Evolutionary conservation across 768 basidiomycete species (phyloP), one percentile per base, ranked within the genome.

Genomic region (Favolaschia claudopus): DNA sequence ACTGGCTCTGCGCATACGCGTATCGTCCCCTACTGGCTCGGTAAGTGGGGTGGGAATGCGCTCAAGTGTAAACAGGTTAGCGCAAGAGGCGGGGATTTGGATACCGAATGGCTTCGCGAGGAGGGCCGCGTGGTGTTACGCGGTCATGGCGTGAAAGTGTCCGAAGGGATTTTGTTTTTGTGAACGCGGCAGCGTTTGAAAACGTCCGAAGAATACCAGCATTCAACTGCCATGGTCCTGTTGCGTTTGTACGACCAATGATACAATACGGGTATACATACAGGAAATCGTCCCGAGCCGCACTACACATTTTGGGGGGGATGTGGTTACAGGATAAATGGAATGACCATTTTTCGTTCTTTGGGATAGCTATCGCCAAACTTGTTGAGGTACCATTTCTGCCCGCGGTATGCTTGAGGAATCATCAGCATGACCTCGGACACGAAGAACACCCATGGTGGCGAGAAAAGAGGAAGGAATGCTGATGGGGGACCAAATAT

Each of bases 371-470:
- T 66, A 45, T 88, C 84, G 6, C 82, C 82, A 69, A 98, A 96
- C 49, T 82, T 89, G 55, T 76, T 59, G 44, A 84, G 82, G 72
- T 99, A 98, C 96, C 96, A 99, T 62, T 65, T 67, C 66, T 97
- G 95, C 2, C 93, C 94, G 48, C 85, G 85, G 51, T 89, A 82
- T 3, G 92, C 92, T 22, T 96, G 78, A 0, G 94, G 91, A 13
- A 91, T 65, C 96, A 98, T 98, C 22, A 86, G 56, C 17, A 84
- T 69, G 1, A 98, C 57, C 70, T 96, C 94, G 3, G 85, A 74
- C 20, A 87, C 39, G 27, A 96, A 65, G 75, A 99, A 98, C 25
- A 93, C 75, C 81, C 87, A 95, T 1, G 94, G 92, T 0, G 95
- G 92, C 7, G 85, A 78, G 14, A 85, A 72, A 34, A 76, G 70